Conservation (phyloP, 805 yeast species). For the Saccharomycopsis sp. region DNA sequence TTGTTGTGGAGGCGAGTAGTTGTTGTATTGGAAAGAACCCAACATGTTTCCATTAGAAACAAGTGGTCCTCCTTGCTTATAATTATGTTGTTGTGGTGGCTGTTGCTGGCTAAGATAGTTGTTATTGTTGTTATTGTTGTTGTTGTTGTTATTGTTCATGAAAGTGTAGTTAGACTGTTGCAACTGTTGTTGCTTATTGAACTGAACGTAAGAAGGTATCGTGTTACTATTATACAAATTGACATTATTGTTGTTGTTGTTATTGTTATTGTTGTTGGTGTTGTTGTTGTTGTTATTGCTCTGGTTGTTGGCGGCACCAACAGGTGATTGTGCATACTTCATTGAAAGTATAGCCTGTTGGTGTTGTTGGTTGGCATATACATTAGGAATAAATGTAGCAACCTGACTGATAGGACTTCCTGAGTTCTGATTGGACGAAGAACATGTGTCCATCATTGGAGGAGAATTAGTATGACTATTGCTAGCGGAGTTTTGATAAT, state of each 20-base stretch:
- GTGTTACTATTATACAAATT: neutral
- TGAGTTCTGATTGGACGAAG: neutral
- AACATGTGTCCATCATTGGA: neutral
- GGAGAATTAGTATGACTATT: neutral
- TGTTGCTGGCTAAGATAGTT: neutral
- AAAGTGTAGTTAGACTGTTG: neutral
- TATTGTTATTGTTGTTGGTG: neutral
- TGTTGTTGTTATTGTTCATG: slow-evolving; percentile 1
- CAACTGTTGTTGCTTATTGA: neutral
- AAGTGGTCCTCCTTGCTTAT: neutral
- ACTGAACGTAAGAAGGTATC: neutral
- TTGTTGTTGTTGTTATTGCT: neutral
- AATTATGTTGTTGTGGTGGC: neutral
- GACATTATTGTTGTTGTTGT: neutral
- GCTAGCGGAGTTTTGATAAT: neutral
- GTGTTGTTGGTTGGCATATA: neutral
- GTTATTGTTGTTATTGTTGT: slow-evolving; percentile 4
- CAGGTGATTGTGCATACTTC: neutral
- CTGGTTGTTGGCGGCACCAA: neutral
- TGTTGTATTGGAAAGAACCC: neutral
- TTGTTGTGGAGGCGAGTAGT: neutral
- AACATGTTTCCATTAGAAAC: neutral
- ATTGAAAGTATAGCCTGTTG: neutral
- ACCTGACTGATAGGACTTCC: neutral
- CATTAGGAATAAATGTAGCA: neutral